These are phyloP conservation scores for Arctium minus DNA, from an alignment of 129 eudicot genomes.

Conservation along the genomic window DNA sequence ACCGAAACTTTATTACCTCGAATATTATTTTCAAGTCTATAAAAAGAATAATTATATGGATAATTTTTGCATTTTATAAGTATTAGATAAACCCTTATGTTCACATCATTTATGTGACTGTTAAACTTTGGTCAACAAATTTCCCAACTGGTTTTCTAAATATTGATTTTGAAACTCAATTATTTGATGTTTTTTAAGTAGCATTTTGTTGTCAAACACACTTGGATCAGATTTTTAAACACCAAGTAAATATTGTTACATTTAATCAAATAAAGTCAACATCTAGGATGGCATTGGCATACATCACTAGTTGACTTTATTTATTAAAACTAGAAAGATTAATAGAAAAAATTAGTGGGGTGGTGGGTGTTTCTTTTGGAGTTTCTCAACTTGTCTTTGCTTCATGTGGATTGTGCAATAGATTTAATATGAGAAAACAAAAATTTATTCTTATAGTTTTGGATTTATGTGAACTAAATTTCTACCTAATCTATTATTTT, in stretches of 20 bases:
- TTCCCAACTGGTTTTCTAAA: background rate
- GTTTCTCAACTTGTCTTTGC: conserved; percentile 6
- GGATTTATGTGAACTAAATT: background rate
- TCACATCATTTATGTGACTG: background rate
- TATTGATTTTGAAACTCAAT: background rate
- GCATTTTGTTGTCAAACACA: background rate
- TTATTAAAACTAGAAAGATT: background rate
- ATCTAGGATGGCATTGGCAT: background rate
- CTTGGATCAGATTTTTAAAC: background rate
- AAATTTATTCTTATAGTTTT: background rate
- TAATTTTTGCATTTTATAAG: background rate
- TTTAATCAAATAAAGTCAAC: background rate
- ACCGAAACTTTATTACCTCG: background rate
- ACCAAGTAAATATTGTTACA: background rate
- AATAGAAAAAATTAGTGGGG: background rate
- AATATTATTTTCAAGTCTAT: background rate
- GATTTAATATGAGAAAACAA: background rate
- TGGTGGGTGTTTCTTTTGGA: conserved; percentile 2
- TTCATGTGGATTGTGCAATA: background rate
- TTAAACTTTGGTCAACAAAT: background rate
- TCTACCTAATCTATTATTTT: background rate
- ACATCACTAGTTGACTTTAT: conserved; percentile 6
- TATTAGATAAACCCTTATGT: background rate
- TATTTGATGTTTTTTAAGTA: background rate
- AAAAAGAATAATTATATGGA: background rate